Evolutionary conservation across 2,329 filamentous ascomycete genomes (phyloP), one percentile per base, ranked within the genome.

Genomic region (Pseudogymnoascus sp.): DNA sequence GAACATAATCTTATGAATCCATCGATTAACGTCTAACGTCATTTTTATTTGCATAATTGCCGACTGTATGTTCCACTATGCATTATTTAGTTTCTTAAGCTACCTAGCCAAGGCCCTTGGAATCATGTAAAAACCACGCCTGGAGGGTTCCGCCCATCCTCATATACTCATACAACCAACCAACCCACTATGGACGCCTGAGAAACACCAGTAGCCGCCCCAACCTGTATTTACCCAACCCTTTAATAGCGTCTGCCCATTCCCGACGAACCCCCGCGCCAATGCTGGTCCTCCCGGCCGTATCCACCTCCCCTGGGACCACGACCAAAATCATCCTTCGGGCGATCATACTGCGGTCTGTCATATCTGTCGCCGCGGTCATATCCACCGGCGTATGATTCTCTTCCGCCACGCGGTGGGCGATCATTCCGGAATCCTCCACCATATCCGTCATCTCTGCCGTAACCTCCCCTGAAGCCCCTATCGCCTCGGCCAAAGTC

Each of bases 1-100:
- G n/a, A 54, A 20, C 28, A 25, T 28, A 54, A 54, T 54, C 32
- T 54, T 18, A 54, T n/a, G n/a, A 54, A 32, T 16, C 20, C 16
- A 54, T 11, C n/a, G 47, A 54, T 54, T 54, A 54, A 54, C n/a
- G 25, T 32, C 4, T 34, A 54, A 54, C 28, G 16, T 34, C 28
- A 20, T 54, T 54, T 54, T 16, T 54, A 54, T 54, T 54, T 54
- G 47, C 28, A 54, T 54, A 16, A 34, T 54, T 54, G 30, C 47
- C 11, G 6, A 54, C 28, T 54, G 16, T 54, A 54, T 54, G 47
- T 54, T n/a, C 39, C 20, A 54, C 14, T 32, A 6, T 54, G 47
- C 47, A 54, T 54, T 54, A 54, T 20, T 54, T 54, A 28, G 28
- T 32, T 54, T 9, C 18, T 28, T 28, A 54, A 14, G 28, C 47